Percentiles rank a stretch among this genome's conserved stretches.
Evolutionary conservation across 345 rosid genomes (phyloP).

Genomic region (Moricandia moricandioides): DNA sequence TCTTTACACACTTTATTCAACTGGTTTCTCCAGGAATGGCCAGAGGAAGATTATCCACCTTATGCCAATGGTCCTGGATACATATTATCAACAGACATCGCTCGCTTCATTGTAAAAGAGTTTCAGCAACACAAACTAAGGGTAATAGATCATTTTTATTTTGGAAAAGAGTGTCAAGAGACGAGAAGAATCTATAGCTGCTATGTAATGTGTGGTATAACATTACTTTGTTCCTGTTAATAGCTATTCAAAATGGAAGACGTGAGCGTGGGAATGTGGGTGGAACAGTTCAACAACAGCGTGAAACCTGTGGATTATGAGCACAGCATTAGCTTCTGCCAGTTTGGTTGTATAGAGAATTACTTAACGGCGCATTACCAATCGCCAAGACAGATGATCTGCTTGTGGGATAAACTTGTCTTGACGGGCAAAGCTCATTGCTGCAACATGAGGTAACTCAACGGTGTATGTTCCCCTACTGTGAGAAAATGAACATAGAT

Average conservation of each 20-base stretch:
- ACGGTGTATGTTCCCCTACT: neutral
- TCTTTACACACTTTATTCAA: neutral
- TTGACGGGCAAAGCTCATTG: constrained; percentile 45
- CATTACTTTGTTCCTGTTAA: constrained; percentile 1
- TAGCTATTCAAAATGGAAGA: constrained; percentile 88
- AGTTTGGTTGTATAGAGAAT: constrained; percentile 65
- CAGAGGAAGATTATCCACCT: constrained; percentile 80
- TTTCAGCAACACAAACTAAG: constrained; percentile 62
- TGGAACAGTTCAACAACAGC: constrained; percentile 61
- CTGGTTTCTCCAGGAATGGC: constrained; percentile 60
- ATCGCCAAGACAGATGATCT: constrained; percentile 74
- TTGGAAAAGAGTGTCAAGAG: neutral
- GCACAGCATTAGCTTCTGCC: constrained; percentile 71
- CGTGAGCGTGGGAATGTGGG: constrained; percentile 91
- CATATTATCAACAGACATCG: constrained; percentile 57
- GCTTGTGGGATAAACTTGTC: constrained; percentile 62
- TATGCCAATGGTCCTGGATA: constrained; percentile 87
- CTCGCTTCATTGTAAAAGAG: constrained; percentile 51
- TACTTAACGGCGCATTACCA: constrained; percentile 80
- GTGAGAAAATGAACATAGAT: neutral
- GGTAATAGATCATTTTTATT: constrained; percentile 34
- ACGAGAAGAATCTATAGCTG: neutral
- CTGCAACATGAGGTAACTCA: constrained; percentile 44
- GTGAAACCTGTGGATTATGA: constrained; percentile 51
- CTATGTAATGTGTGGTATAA: constrained; percentile 2